phyloP scores from a whole-genome alignment of 108 stramenopile genomes.

The Asterionellopsis glacialis region DNA sequence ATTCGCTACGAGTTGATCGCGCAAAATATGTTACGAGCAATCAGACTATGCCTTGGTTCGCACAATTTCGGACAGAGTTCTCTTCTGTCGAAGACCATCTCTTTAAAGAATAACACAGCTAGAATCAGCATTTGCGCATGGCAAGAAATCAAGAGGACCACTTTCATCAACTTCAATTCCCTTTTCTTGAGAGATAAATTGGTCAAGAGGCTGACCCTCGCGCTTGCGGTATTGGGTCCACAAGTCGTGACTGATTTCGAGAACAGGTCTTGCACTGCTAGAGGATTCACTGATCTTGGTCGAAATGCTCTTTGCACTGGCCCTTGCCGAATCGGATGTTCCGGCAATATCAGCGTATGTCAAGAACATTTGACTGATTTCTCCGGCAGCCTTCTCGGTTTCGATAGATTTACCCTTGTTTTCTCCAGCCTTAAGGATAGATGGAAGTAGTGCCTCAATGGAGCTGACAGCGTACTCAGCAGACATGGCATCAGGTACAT shows the following conservation, averaged over 20 bases:
- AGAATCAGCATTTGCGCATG: constrained; percentile 59
- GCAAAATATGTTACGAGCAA: too few relatives aligned
- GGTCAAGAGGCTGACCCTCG: constrained; percentile 87
- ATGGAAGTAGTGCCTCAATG: constrained; percentile 78
- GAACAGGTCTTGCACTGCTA: constrained; percentile 70
- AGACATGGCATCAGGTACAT: constrained; percentile 85
- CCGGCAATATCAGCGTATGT: constrained; percentile 79
- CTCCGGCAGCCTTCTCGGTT: constrained; percentile 78
- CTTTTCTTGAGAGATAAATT: constrained; percentile 80
- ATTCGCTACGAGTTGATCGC: too few relatives aligned
- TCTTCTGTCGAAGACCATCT: too few relatives aligned
- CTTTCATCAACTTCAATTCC: constrained; percentile 87
- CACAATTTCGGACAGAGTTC: too few relatives aligned
- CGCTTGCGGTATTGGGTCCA: constrained; percentile 92
- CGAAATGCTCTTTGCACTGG: constrained; percentile 55
- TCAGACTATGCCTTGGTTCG: too few relatives aligned
- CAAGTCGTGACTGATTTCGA: constrained; percentile 81
- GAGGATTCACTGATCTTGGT: constrained; percentile 68
- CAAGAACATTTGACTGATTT: constrained; percentile 76
- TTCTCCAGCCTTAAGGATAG: constrained; percentile 78
- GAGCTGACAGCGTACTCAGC: constrained; percentile 81
- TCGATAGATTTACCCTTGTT: constrained; percentile 80
- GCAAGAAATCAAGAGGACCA: constrained; percentile 87
- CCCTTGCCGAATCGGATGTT: constrained; percentile 73
- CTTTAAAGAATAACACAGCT: constrained; percentile 35